phyloP scores from a whole-genome alignment of 2,329 filamentous ascomycete genomes.

The Gnomoniopsis smithogilvyi region DNA sequence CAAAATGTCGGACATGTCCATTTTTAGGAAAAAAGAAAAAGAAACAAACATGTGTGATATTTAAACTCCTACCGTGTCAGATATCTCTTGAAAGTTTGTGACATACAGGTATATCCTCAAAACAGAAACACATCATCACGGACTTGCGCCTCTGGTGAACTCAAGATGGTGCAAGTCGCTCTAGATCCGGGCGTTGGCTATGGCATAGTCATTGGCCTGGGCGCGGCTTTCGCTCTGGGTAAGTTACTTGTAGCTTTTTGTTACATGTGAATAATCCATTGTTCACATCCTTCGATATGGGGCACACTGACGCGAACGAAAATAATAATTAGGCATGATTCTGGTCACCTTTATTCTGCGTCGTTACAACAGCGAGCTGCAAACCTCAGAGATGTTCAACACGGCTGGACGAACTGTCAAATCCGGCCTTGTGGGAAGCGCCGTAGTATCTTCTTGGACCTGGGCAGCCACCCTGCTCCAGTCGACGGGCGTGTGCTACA shows the following conservation, averaged over 20 bases:
- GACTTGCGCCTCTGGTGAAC: not conserved
- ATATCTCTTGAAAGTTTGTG: not conserved
- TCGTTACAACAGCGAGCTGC: conserved; percentile 58
- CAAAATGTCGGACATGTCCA: not conserved
- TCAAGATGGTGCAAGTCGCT: conserved; percentile 31
- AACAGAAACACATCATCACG: not conserved
- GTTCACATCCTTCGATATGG: no score
- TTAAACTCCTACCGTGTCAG: not conserved
- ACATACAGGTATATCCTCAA: no score
- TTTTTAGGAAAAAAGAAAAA: no score
- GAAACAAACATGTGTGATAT: no score
- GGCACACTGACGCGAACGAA: not conserved
- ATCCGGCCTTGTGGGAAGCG: conserved; percentile 80
- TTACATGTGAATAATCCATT: no score
- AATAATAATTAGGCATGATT: conserved; percentile 30
- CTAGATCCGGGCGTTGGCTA: conserved; percentile 67
- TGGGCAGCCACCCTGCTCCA: conserved; percentile 85
- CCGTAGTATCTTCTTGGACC: conserved; percentile 91
- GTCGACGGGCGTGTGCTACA: conserved; percentile 77
- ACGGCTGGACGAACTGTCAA: conserved; percentile 87
- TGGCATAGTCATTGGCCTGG: conserved; percentile 72
- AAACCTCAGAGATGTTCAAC: conserved; percentile 91
- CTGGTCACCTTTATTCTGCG: conserved; percentile 32
- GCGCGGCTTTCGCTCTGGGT: conserved; percentile 69
- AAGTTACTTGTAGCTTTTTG: no score